These are phyloP conservation scores for Cytidiella melzeri DNA, from an alignment of 768 basidiomycete species.

Conservation along the genomic window DNA sequence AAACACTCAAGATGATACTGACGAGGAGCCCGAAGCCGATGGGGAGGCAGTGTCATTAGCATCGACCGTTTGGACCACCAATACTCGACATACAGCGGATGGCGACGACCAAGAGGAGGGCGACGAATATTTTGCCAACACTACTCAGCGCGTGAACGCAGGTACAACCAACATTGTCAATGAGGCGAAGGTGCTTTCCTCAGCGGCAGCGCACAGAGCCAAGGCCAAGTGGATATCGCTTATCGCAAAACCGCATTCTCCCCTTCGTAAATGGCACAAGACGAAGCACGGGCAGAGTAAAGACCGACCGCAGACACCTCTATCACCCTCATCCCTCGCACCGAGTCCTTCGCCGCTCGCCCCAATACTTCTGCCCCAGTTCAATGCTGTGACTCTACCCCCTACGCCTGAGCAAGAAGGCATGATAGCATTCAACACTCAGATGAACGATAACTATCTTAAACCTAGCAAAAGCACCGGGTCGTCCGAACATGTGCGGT, in stretches of 20 bases:
- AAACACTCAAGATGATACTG: constrained; percentile 26
- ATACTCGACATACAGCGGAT: constrained; percentile 28
- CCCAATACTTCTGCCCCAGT: constrained; percentile 5
- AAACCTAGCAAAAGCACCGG: constrained; percentile 5
- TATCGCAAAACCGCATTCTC: constrained; percentile 28
- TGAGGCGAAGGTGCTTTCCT: constrained; percentile 29
- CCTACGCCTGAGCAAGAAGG: constrained; percentile 6
- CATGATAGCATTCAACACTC: neutral
- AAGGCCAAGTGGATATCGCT: constrained; percentile 51
- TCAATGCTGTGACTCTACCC: constrained; percentile 6
- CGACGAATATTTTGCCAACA: constrained; percentile 32
- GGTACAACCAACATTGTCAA: constrained; percentile 18
- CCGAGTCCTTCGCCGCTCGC: constrained; percentile 1
- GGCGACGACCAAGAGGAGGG: constrained; percentile 23
- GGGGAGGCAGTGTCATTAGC: constrained; percentile 47
- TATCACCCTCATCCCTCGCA: neutral
- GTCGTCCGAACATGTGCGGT: constrained; percentile 1
- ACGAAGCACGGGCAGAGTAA: constrained; percentile 4
- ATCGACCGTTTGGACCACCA: constrained; percentile 44
- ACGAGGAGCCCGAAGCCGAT: constrained; percentile 35
- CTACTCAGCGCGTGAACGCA: constrained; percentile 9
- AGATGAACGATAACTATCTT: constrained; percentile 4
- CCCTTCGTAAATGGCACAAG: constrained; percentile 8
- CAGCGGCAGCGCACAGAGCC: constrained; percentile 43
- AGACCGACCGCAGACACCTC: neutral